A percentile compares a stretch with the other conserved stretches of the same genome.
phyloP scores from a whole-genome alignment of 2,329 filamentous ascomycete species.

The Phialocephala subalpina region DNA sequence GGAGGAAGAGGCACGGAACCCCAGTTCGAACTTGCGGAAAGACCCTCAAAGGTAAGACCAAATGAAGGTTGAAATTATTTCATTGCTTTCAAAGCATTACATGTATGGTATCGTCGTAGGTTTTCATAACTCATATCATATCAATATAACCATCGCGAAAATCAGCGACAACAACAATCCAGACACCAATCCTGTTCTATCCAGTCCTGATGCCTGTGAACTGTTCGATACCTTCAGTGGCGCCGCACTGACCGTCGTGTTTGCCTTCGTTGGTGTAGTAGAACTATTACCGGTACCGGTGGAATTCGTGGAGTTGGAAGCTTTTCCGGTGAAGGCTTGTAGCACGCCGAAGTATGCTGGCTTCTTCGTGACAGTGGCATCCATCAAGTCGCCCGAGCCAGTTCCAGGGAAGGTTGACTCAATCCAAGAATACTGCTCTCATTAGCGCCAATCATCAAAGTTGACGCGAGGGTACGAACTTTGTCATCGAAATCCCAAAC shows the following conservation, averaged over 20 bases:
- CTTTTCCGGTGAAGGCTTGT: conserved; percentile 2
- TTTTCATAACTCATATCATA: conserved; percentile 1
- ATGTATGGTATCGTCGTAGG: neutral
- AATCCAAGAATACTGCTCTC: conserved; percentile 35
- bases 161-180: neutral
- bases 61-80: neutral
- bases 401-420: conserved; percentile 31
- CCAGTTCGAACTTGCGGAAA: neutral
- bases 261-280: neutral
- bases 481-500: conserved; percentile 43
- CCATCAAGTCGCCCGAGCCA: conserved; percentile 22
- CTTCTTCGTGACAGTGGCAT: conserved; percentile 16
- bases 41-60: neutral
- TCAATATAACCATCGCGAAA: neutral
- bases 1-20: too few species aligned
- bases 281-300: neutral
- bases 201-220: conserved; percentile 5
- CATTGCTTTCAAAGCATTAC: neutral
- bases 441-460: neutral
- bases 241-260: conserved; percentile 10
- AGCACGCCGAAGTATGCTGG: conserved; percentile 24
- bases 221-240: conserved; percentile 5
- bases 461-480: neutral
- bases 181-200: neutral
- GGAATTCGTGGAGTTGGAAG: conserved; percentile 7